Evolutionary conservation across 2,329 filamentous ascomycete species (phyloP), one percentile per base, ranked within the genome.

Genomic region (Diaporthe ilicicola): DNA sequence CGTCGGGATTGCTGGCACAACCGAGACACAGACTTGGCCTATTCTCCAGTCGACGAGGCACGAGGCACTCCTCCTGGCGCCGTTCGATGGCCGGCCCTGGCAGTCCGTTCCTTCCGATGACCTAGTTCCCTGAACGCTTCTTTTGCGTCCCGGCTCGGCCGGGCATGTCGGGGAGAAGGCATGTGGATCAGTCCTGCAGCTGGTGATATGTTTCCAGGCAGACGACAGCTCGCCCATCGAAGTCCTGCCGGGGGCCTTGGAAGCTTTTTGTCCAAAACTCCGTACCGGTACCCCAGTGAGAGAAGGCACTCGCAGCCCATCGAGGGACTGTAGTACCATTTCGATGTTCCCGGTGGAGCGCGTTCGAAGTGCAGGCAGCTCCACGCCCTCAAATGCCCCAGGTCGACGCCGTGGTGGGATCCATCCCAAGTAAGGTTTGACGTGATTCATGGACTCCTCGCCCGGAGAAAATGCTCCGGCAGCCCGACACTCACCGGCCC

Each of bases 391-490:
- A 42, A 64, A 42, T 27, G 27, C 7, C 15, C 12, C 29, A 13
- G 59, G 29, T 34, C 15, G 42, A 27, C n/a, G 22, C 27, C 59
- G 44, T 1, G 13, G 15, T 48, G 44, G 59, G 29, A 50, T 19
- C 44, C 44, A 64, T 64, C 44, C 15, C 29, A 22, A 19, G 59
- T 44, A 50, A 50, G 44, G 59, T 37, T 64, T 64, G 29, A 19
- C 59, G 59, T 64, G 59, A 64, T 64, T 64, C 44, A 64, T 50
- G 59, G 27, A 32, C 29, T 24, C 19, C 19, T 64, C 19, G 59
- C 44, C 27, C 59, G 59, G 59, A 64, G 59, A 22, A 64, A 64
- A 64, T 50, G 59, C 59, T 64, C 59, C 59, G 59, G 29, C 44
- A 64, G 29, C 5, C 6, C 9, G 6, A 13, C 15, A 29, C 15